phyloP scores from a whole-genome alignment of 2,329 filamentous ascomycete species.

The Colletotrichum nymphaeae region DNA sequence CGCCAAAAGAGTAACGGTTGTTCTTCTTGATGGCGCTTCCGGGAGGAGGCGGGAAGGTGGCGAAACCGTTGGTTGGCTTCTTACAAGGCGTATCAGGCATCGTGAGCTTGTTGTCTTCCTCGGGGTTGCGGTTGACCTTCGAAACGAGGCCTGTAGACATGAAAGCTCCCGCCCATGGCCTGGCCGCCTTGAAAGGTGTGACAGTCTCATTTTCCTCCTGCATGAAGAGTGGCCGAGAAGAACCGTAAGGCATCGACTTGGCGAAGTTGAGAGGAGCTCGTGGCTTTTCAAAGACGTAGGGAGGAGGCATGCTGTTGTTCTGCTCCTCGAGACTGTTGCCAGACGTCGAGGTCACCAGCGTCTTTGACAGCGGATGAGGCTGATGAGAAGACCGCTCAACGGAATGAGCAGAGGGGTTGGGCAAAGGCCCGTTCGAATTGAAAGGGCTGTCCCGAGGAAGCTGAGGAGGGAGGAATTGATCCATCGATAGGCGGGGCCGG shows the following conservation, averaged over 20 bases:
- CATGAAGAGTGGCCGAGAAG: conserved; percentile 44
- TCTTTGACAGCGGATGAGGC: conserved; percentile 87
- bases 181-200: conserved; percentile 74
- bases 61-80: conserved; percentile 77
- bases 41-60: conserved; percentile 70
- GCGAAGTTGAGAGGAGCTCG: conserved; percentile 69
- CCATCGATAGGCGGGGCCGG: conserved; percentile 80
- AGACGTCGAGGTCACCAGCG: conserved; percentile 88
- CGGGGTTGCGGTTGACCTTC: conserved; percentile 88
- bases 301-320: conserved; percentile 54
- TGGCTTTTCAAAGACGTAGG: conserved; percentile 67
- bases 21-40: conserved; percentile 73
- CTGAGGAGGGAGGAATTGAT: conserved; percentile 77
- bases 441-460: conserved; percentile 73
- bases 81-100: conserved; percentile 98
- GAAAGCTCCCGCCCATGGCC: conserved; percentile 84
- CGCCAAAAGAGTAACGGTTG: conserved; percentile 78
- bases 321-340: conserved; percentile 82
- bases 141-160: conserved; percentile 95
- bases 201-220: conserved; percentile 34
- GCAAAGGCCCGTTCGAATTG: conserved; percentile 62
- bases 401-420: conserved; percentile 64
- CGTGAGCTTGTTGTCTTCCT: conserved; percentile 72
- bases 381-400: conserved; percentile 60
- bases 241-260: conserved; percentile 78